These are phyloP conservation scores for Agaricus blazei DNA, from an alignment of 768 basidiomycete species.

Conservation along the genomic window DNA sequence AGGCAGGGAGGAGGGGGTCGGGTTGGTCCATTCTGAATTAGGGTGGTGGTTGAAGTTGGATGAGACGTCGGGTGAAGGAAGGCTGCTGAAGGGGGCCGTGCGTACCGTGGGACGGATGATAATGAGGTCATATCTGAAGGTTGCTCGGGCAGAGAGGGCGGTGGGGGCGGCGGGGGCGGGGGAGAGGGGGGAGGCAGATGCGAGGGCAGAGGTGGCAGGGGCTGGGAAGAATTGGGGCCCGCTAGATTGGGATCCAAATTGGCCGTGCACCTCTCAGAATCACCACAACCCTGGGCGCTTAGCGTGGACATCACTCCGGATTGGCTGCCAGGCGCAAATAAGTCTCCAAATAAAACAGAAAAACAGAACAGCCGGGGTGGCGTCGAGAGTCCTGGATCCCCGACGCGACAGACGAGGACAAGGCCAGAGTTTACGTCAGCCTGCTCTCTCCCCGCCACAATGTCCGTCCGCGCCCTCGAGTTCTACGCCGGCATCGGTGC, in stretches of 20 bases:
- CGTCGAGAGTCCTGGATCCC: not conserved
- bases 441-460: constrained; percentile 8
- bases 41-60: constrained; percentile 4
- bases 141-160: not conserved
- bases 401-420: not conserved
- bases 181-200: not conserved
- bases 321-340: not conserved
- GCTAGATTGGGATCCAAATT: constrained; percentile 12
- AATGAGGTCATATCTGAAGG: constrained; percentile 11
- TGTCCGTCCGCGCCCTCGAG: constrained; percentile 42
- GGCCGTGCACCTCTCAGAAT: constrained; percentile 4
- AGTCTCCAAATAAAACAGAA: not conserved
- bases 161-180: not conserved
- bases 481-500: constrained; percentile 81
- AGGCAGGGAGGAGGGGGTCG: constrained; percentile 16
- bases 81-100: not conserved
- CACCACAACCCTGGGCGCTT: constrained; percentile 11
- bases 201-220: constrained; percentile 4
- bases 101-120: constrained; percentile 10
- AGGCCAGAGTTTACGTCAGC: constrained; percentile 3
- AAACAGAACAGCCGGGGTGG: not conserved
- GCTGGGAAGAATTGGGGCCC: constrained; percentile 6
- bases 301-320: constrained; percentile 2
- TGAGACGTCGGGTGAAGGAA: not conserved
- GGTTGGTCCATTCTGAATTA: constrained; percentile 13